Percentiles rank a stretch among this genome's conserved stretches.
Evolutionary conservation across 2,329 filamentous ascomycete genomes (phyloP).

Genomic region (Calonectria pseudoturangicola): DNA sequence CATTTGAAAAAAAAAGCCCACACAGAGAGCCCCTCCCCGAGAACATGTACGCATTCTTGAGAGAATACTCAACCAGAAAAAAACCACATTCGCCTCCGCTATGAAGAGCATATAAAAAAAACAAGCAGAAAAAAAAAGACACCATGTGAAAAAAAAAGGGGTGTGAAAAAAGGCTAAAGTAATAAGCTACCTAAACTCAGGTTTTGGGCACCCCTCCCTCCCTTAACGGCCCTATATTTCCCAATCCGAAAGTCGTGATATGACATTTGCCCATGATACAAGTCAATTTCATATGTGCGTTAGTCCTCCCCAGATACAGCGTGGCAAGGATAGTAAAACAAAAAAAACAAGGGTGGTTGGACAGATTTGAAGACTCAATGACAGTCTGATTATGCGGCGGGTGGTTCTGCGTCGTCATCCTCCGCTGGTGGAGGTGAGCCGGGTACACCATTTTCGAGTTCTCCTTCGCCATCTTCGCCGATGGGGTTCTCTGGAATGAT

Average conservation of each 20-base stretch:
- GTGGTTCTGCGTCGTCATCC: constrained; percentile 36
- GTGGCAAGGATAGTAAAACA: constrained; percentile 8
- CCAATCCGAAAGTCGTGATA: constrained; percentile 36
- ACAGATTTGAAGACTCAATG: neutral
- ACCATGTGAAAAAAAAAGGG: constrained; percentile 32
- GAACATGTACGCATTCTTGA: constrained; percentile 16
- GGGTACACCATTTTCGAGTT: constrained; percentile 47
- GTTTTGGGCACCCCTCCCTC: neutral
- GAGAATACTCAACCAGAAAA: constrained; percentile 37
- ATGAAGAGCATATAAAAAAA: constrained; percentile 52
- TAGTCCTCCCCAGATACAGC: constrained; percentile 11
- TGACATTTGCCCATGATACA: constrained; percentile 38
- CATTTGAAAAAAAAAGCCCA: constrained; percentile 25
- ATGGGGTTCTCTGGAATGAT: constrained; percentile 66
- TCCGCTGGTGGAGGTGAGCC: constrained; percentile 29
- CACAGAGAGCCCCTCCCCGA: neutral
- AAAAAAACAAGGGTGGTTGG: neutral
- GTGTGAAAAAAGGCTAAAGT: constrained; percentile 33
- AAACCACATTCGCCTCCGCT: constrained; percentile 59
- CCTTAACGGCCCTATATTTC: constrained; percentile 30
- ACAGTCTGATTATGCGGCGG: constrained; percentile 40
- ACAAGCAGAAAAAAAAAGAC: constrained; percentile 44
- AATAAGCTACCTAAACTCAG: constrained; percentile 17
- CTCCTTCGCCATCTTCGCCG: constrained; percentile 60
- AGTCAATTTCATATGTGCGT: constrained; percentile 37